phyloP scores from a whole-genome alignment of 176 grass and related monocot species.

The Carex scoparia region DNA sequence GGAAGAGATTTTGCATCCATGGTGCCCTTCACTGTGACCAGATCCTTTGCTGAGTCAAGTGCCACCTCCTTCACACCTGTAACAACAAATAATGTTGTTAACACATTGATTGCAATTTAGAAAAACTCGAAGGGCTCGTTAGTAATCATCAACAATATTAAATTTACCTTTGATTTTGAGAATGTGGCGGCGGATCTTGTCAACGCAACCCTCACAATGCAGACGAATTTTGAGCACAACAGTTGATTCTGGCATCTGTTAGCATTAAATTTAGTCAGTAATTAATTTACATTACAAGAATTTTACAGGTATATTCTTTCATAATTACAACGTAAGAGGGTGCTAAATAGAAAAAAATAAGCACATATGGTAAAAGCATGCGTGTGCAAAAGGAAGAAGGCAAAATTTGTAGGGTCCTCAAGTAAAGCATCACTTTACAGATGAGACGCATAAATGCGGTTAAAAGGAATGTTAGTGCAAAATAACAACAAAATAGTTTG shows the following conservation, averaged over 20 bases:
- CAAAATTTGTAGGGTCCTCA: slow-evolving; percentile 2
- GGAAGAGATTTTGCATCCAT: slow-evolving; percentile 38
- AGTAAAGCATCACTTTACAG: slow-evolving; percentile 18
- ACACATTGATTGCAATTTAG: not conserved
- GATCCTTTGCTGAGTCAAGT: slow-evolving; percentile 21
- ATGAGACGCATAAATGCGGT: not conserved
- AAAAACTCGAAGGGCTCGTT: not conserved
- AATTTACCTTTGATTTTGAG: slow-evolving; percentile 69
- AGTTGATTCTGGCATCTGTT: slow-evolving; percentile 41
- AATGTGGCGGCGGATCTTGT: slow-evolving; percentile 56
- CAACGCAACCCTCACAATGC: slow-evolving; percentile 84
- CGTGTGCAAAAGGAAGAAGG: not conserved
- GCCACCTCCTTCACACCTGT: slow-evolving; percentile 26
- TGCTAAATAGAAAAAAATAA: not conserved
- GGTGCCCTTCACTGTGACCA: slow-evolving; percentile 36
- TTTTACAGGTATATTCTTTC: not conserved
- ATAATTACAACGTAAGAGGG: not conserved
- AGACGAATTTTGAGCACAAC: slow-evolving; percentile 91
- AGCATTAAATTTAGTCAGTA: not conserved
- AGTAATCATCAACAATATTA: not conserved
- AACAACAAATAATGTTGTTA: not conserved
- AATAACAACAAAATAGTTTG: slow-evolving; percentile 10
- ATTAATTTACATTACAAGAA: not conserved
- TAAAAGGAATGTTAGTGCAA: not conserved
- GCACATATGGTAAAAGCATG: slow-evolving; percentile 11